Conservation (phyloP, 2,329 filamentous ascomycete genomes). For the Zasmidium cellare region DNA sequence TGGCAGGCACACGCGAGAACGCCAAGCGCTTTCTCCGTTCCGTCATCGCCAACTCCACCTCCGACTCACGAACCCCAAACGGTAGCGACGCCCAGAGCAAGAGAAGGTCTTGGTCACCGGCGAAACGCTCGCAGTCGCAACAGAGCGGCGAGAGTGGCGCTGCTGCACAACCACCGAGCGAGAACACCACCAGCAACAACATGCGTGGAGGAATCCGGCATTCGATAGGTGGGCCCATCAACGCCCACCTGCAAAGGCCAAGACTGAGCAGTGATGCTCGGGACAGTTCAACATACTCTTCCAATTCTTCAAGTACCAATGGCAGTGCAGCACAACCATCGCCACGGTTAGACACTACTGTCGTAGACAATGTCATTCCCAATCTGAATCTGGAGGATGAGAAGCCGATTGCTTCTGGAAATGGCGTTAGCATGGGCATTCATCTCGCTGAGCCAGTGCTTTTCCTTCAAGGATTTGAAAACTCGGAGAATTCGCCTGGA, state of each 20-base stretch:
- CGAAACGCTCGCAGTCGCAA: constrained; percentile 22
- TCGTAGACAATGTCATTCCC: constrained; percentile 27
- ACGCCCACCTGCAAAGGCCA: constrained; percentile 41
- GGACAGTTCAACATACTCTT: constrained; percentile 31
- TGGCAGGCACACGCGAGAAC: constrained; percentile 52
- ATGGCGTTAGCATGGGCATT: constrained; percentile 72
- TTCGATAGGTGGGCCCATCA: constrained; percentile 41
- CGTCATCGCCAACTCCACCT: constrained; percentile 37
- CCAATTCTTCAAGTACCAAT: constrained; percentile 15
- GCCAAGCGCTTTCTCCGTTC: constrained; percentile 52
- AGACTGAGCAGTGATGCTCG: constrained; percentile 42
- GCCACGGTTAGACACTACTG: constrained; percentile 18
- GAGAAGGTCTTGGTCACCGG: constrained; percentile 34
- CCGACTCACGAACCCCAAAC: constrained; percentile 9
- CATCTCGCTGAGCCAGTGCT: constrained; percentile 76
- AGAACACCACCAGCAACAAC: constrained; percentile 26
- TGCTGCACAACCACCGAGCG: constrained; percentile 7
- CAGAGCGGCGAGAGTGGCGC: constrained; percentile 21
- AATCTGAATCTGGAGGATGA: constrained; percentile 43
- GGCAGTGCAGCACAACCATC: constrained; percentile 5
- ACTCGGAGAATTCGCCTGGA: constrained; percentile 62
- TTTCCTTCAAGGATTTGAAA: constrained; percentile 77
- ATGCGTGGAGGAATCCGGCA: constrained; percentile 43
- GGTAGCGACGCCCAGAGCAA: constrained; percentile 24
- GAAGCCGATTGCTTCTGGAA: constrained; percentile 77